Evolutionary conservation across 1,139 yeast genomes (phyloP).

Genomic region (Debaryomycetaceae sp.): DNA sequence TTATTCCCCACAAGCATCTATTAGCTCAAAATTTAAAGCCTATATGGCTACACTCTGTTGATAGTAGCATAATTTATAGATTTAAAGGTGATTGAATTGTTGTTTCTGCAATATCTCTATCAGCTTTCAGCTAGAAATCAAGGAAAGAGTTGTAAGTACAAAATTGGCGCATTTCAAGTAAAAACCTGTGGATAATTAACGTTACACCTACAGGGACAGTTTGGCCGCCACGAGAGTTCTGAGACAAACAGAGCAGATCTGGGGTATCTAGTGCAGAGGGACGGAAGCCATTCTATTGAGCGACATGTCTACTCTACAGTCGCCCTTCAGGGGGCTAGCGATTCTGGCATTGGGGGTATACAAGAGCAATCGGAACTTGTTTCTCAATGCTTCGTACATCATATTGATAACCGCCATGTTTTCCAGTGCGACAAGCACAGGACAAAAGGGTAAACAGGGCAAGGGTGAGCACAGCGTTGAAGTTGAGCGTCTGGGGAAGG

Average conservation of each 20-base stretch:
- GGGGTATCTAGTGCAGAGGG: not conserved
- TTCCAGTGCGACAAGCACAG: constrained; percentile 40
- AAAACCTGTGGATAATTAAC: not conserved
- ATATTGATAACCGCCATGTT: constrained; percentile 46
- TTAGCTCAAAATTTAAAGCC: too few species aligned
- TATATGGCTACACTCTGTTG: too few species aligned
- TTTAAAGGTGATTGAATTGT: too few species aligned
- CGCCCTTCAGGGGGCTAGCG: not conserved
- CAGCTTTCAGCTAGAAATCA: too few species aligned
- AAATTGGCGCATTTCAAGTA: not conserved
- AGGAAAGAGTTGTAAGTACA: too few species aligned
- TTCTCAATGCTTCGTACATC: constrained; percentile 49
- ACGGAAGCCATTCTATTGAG: too few species aligned
- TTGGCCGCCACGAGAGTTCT: not conserved
- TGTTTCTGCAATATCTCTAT: too few species aligned
- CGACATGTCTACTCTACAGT: not conserved
- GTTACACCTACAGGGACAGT: not conserved
- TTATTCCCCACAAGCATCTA: not conserved
- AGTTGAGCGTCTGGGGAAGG: constrained; percentile 5
- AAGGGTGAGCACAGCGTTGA: constrained; percentile 6
- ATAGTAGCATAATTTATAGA: too few species aligned
- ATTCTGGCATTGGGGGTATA: constrained; percentile 30
- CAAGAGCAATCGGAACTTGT: constrained; percentile 43
- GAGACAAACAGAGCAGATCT: not conserved
- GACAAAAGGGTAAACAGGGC: constrained; percentile 4